These are phyloP conservation scores for Aspergillus japonicus DNA, from an alignment of 2,329 filamentous ascomycete species.

Conservation along the genomic window DNA sequence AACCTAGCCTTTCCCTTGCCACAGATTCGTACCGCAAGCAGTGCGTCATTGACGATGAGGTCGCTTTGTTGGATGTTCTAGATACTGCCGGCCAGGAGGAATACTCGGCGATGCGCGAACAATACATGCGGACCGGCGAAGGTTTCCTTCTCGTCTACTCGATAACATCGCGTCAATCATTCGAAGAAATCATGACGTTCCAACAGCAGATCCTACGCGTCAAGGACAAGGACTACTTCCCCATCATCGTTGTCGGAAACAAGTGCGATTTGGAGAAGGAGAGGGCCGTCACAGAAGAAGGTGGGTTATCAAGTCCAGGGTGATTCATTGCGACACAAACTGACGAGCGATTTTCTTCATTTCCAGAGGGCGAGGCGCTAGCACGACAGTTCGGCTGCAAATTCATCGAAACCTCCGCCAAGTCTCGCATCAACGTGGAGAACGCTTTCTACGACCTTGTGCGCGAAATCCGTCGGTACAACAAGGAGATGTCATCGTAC, in stretches of 20 bases:
- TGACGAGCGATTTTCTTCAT: slow-evolving; percentile 12
- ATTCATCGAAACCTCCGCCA: slow-evolving; percentile 98
- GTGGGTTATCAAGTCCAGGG: slow-evolving; percentile 51
- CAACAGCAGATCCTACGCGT: slow-evolving; percentile 98
- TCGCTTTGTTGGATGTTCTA: slow-evolving; percentile 93
- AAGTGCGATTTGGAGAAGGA: slow-evolving; percentile 97
- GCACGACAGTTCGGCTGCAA: slow-evolving; percentile 90
- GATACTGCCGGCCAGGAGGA: slow-evolving; percentile 98
- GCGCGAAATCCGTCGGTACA: slow-evolving; percentile 94
- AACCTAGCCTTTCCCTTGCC: slow-evolving; percentile 10
- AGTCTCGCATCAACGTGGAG: slow-evolving; percentile 97
- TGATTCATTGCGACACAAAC: background rate
- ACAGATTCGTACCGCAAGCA: slow-evolving; percentile 99
- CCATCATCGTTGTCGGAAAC: slow-evolving; percentile 98
- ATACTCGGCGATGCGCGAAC: slow-evolving; percentile 98
- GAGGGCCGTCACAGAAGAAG: slow-evolving; percentile 86
- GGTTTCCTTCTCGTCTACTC: slow-evolving; percentile 97
- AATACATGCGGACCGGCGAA: slow-evolving; percentile 99
- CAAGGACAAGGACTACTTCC: slow-evolving; percentile 99
- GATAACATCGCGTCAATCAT: slow-evolving; percentile 94
- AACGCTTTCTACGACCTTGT: slow-evolving; percentile 98
- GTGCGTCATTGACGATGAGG: slow-evolving; percentile 97
- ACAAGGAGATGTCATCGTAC: slow-evolving; percentile 95
- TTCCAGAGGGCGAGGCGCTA: slow-evolving; percentile 80
- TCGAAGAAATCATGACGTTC: slow-evolving; percentile 97